Conservation (phyloP, 2,329 filamentous ascomycete genomes). For the Fusarium chlamydosporum region DNA sequence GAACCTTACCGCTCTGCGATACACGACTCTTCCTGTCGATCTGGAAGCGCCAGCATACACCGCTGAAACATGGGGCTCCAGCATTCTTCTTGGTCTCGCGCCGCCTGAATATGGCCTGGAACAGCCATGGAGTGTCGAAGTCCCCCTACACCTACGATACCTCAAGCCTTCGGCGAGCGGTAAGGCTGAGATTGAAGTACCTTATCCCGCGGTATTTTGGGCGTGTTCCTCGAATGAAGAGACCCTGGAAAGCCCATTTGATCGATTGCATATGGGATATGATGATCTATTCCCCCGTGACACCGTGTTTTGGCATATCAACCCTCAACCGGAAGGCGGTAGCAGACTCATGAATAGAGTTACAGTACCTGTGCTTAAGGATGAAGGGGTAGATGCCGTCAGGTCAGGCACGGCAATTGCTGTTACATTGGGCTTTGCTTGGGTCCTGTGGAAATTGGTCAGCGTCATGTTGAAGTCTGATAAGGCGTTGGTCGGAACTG, state of each 20-base stretch:
- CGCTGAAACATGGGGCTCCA: constrained; percentile 82
- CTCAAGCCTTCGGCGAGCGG: constrained; percentile 73
- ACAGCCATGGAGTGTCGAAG: constrained; percentile 73
- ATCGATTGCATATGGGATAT: constrained; percentile 86
- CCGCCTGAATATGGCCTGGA: constrained; percentile 60
- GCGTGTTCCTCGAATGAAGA: constrained; percentile 80
- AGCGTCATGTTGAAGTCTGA: constrained; percentile 25
- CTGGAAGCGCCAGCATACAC: constrained; percentile 92
- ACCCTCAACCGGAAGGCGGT: constrained; percentile 61
- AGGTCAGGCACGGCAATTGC: constrained; percentile 69
- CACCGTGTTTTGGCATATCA: constrained; percentile 87
- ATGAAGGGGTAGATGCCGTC: constrained; percentile 64
- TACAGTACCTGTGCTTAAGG: constrained; percentile 75
- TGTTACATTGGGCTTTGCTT: constrained; percentile 76
- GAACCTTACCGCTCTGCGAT: constrained; percentile 77
- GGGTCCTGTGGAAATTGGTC: constrained; percentile 74
- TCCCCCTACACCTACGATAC: constrained; percentile 91
- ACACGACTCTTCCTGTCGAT: constrained; percentile 82
- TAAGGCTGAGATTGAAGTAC: constrained; percentile 70
- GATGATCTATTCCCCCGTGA: constrained; percentile 81
- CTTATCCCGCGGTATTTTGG: constrained; percentile 92
- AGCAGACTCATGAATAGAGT: constrained; percentile 67
- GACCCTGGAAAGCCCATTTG: constrained; percentile 85
- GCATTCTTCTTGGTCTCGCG: constrained; percentile 80
- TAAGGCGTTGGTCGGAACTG: not conserved